Conservation (phyloP, 2,329 filamentous ascomycete genomes). For the Fusarium sp. region DNA sequence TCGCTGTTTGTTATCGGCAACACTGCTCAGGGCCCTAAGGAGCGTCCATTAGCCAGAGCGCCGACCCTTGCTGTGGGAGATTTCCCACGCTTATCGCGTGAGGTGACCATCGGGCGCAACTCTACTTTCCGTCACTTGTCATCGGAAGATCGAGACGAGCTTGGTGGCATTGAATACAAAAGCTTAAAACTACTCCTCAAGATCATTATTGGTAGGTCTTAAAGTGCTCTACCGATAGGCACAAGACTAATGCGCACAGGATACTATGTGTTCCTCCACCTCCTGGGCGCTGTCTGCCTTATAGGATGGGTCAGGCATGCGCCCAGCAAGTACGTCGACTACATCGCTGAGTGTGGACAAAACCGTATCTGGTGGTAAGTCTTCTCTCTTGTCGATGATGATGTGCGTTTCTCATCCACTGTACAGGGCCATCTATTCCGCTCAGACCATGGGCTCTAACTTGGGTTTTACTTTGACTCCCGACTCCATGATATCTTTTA, state of each 20-base stretch:
- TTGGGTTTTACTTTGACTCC: slow-evolving; percentile 66
- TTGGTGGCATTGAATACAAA: slow-evolving; percentile 65
- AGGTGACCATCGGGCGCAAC: slow-evolving; percentile 58
- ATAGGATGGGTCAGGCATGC: slow-evolving; percentile 60
- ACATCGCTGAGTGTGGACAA: slow-evolving; percentile 53
- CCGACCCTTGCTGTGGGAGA: slow-evolving; percentile 39
- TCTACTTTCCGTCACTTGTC: slow-evolving; percentile 58
- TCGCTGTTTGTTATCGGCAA: slow-evolving; percentile 55
- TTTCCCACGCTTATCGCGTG: slow-evolving; percentile 55
- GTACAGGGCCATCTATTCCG: slow-evolving; percentile 60
- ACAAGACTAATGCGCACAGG: slow-evolving; percentile 39
- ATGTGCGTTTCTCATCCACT: slow-evolving; percentile 2
- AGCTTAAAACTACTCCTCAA: slow-evolving; percentile 61
- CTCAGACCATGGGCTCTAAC: slow-evolving; percentile 64
- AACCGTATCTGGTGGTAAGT: slow-evolving; percentile 62
- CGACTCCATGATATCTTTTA: slow-evolving; percentile 64
- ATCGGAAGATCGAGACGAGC: slow-evolving; percentile 53
- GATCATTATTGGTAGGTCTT: slow-evolving; percentile 53
- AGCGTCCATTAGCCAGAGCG: slow-evolving; percentile 21
- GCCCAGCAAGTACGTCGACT: slow-evolving; percentile 54
- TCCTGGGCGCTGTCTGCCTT: slow-evolving; percentile 61
- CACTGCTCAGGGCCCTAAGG: slow-evolving; percentile 25
- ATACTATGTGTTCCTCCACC: slow-evolving; percentile 59
- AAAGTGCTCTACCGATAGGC: accelerated
- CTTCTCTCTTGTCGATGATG: too few species aligned